phyloP scores from a whole-genome alignment of 768 basidiomycete genomes.

The Leucosporidium yakuticum region DNA sequence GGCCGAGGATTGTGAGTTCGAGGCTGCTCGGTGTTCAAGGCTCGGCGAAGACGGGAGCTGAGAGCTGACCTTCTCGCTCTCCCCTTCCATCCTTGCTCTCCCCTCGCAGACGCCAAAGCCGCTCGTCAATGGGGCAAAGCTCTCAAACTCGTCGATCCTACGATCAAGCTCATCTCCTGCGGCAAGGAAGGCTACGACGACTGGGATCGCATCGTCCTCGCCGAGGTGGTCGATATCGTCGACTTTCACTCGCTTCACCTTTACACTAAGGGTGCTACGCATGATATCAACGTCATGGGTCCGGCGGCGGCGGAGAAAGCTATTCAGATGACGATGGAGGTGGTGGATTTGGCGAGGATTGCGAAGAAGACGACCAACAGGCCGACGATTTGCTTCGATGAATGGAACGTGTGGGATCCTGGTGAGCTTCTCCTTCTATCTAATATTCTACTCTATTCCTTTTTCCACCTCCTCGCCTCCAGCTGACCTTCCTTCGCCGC shows the following conservation, averaged over 20 bases:
- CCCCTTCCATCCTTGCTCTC: not conserved
- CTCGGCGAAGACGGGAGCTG: too few relatives aligned
- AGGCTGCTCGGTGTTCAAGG: not conserved
- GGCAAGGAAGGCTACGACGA: constrained; percentile 45
- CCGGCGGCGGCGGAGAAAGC: constrained; percentile 54
- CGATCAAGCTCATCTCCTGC: constrained; percentile 54
- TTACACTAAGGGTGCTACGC: constrained; percentile 34
- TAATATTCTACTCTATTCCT: too few relatives aligned
- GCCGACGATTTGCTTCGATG: constrained; percentile 51
- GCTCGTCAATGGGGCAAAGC: constrained; percentile 62
- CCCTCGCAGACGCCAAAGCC: constrained; percentile 53
- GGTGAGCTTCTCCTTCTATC: too few relatives aligned
- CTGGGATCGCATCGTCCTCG: constrained; percentile 46
- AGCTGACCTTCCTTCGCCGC: too few relatives aligned
- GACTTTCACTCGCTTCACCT: constrained; percentile 51
- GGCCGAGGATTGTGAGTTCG: not conserved
- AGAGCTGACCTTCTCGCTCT: too few relatives aligned
- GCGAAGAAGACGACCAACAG: constrained; percentile 17
- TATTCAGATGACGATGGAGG: constrained; percentile 50
- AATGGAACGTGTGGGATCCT: constrained; percentile 54
- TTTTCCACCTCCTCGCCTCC: not conserved
- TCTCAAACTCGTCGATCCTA: constrained; percentile 55
- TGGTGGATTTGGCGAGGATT: constrained; percentile 52
- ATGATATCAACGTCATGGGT: constrained; percentile 51
- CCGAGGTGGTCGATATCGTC: constrained; percentile 42